These are phyloP conservation scores for Podila epigama DNA, from an alignment of 192 early-diverging fungal species.

Conservation along the genomic window DNA sequence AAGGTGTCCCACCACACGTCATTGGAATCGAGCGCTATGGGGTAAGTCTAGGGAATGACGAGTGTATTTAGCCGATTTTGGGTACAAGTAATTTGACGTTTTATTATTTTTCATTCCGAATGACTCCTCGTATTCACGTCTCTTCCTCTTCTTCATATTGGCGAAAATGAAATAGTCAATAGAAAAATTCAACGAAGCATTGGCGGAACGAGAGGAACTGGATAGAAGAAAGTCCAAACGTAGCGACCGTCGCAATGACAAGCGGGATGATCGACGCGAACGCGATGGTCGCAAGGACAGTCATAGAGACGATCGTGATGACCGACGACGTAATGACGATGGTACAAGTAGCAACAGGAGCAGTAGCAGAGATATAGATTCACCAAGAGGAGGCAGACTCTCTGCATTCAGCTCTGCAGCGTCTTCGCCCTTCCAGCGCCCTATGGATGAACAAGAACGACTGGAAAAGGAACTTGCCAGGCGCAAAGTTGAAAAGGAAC, in stretches of 20 bases:
- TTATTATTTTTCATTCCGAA: neutral
- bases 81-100: neutral
- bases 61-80: too few species aligned
- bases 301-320: neutral
- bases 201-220: constrained; percentile 69
- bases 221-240: constrained; percentile 48
- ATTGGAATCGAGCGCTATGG: constrained; percentile 79
- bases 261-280: constrained; percentile 5
- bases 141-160: neutral
- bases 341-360: neutral
- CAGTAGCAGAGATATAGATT: neutral
- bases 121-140: neutral
- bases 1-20: constrained; percentile 64
- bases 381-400: constrained; percentile 21
- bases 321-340: neutral
- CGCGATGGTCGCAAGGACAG: constrained; percentile 12
- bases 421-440: constrained; percentile 42
- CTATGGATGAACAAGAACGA: constrained; percentile 43
- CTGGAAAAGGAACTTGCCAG: constrained; percentile 33
- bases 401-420: constrained; percentile 44
- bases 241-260: constrained; percentile 14
- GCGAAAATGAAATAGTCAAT: constrained; percentile 56
- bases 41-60: constrained; percentile 38
- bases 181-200: constrained; percentile 69
- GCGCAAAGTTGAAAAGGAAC: constrained; percentile 25